Conservation (phyloP, 306 rosid species). For the Sicyos baderoa region DNA sequence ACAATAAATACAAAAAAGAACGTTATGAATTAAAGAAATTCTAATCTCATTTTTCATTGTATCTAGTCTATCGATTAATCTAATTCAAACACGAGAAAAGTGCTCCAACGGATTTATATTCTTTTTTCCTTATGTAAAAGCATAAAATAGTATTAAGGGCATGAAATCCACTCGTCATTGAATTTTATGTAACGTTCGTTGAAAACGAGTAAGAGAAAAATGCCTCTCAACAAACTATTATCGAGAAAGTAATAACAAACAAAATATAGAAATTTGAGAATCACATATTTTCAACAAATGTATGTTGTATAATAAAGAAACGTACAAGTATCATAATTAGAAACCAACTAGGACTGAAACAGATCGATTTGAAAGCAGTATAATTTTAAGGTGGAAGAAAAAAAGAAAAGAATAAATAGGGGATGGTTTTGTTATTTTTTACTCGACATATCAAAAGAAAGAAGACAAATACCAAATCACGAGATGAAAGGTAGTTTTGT, state of each 20-base stretch:
- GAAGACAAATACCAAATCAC: too few relatives aligned
- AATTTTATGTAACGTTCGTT: not conserved
- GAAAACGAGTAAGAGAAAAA: not conserved
- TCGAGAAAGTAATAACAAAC: not conserved
- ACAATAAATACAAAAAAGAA: not conserved
- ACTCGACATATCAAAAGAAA: too few relatives aligned
- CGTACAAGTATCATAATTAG: not conserved
- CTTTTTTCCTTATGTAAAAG: not conserved
- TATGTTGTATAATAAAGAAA: not conserved
- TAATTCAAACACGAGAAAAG: slow-evolving; percentile 7
- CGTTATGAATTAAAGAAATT: not conserved
- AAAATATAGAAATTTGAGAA: not conserved
- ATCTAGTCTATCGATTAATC: not conserved
- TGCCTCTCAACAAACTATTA: not conserved
- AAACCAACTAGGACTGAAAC: not conserved
- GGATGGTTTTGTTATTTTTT: too few relatives aligned
- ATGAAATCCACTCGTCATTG: not conserved
- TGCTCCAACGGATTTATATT: not conserved
- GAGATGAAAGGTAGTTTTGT: too few relatives aligned
- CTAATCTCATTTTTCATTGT: not conserved
- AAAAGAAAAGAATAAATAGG: too few relatives aligned
- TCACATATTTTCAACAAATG: not conserved
- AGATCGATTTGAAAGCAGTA: not conserved
- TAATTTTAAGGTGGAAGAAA: not conserved
- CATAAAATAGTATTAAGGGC: not conserved